These are phyloP conservation scores for Suhomyces sp. DNA, from an alignment of 805 yeast species.

Conservation along the genomic window DNA sequence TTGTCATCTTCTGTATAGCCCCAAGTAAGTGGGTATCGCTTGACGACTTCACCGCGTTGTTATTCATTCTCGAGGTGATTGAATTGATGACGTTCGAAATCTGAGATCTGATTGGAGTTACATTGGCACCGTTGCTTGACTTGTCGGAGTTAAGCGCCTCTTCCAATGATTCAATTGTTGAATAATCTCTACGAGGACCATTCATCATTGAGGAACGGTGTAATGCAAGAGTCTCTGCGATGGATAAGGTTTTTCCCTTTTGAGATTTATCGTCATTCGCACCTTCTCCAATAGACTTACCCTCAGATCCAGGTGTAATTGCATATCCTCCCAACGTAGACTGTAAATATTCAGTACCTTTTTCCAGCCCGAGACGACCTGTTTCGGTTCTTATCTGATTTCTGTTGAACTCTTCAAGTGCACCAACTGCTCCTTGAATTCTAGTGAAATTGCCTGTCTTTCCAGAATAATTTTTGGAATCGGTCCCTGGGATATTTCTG, in stretches of 20 bases:
- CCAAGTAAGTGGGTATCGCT: constrained; percentile 28
- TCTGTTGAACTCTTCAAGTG: neutral
- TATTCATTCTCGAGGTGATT: constrained; percentile 30
- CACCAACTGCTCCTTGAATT: neutral
- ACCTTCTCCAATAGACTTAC: neutral
- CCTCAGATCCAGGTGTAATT: neutral
- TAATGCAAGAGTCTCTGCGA: constrained; percentile 59
- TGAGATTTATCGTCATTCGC: neutral
- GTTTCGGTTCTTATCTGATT: neutral
- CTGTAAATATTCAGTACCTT: neutral
- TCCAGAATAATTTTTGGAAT: neutral
- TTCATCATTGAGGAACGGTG: constrained; percentile 46
- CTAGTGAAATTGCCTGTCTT: neutral
- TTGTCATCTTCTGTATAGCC: constrained; percentile 41
- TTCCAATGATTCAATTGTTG: constrained; percentile 25
- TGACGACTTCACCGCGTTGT: constrained; percentile 13
- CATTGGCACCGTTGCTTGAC: neutral
- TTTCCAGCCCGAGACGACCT: neutral
- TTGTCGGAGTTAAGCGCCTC: constrained; percentile 19
- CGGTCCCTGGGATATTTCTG: neutral
- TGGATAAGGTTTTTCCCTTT: constrained; percentile 36
- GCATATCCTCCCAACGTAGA: neutral
- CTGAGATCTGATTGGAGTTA: constrained; percentile 24
- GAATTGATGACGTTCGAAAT: constrained; percentile 31
- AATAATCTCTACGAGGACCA: constrained; percentile 25